Evolutionary conservation across 768 basidiomycete genomes (phyloP).

Genomic region (Suillus subluteus): DNA sequence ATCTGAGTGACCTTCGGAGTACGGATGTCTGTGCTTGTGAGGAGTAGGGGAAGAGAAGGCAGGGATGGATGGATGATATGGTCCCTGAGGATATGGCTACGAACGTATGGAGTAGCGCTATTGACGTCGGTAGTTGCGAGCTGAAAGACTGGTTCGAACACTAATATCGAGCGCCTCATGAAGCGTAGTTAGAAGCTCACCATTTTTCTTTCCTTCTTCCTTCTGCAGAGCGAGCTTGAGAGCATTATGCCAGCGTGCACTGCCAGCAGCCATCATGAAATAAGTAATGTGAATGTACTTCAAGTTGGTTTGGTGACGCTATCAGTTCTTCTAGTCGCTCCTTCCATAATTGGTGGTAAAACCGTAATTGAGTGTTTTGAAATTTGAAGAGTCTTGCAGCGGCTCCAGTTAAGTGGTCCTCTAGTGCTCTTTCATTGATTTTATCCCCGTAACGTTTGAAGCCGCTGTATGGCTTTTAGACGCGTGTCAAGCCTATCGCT

Average conservation of each 20-base stretch:
- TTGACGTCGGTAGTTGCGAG: conserved; percentile 38
- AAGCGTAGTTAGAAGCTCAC: neutral
- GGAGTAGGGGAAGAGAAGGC: conserved; percentile 59
- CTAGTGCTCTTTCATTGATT: conserved; percentile 14
- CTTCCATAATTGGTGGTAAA: no score
- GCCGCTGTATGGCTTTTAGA: conserved; percentile 11
- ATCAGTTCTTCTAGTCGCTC: no score
- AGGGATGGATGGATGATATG: conserved; percentile 50
- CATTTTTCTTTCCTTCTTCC: conserved; percentile 39
- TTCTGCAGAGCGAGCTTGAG: conserved; percentile 47
- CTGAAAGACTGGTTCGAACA: conserved; percentile 52
- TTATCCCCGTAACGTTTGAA: conserved; percentile 31
- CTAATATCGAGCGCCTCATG: neutral
- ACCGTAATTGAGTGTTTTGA: no score
- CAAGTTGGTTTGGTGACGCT: neutral
- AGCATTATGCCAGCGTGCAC: conserved; percentile 51
- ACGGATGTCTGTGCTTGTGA: conserved; percentile 74
- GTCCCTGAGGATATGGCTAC: conserved; percentile 63
- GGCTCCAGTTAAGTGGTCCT: no score
- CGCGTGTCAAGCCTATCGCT: neutral
- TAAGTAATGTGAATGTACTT: neutral
- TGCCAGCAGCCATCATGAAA: conserved; percentile 19
- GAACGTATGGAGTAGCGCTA: conserved; percentile 55
- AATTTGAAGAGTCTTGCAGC: neutral
- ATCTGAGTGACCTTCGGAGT: conserved; percentile 69